Evolutionary conservation across 305 asterid species (phyloP).

Genomic region (Fraxinus albicans): DNA sequence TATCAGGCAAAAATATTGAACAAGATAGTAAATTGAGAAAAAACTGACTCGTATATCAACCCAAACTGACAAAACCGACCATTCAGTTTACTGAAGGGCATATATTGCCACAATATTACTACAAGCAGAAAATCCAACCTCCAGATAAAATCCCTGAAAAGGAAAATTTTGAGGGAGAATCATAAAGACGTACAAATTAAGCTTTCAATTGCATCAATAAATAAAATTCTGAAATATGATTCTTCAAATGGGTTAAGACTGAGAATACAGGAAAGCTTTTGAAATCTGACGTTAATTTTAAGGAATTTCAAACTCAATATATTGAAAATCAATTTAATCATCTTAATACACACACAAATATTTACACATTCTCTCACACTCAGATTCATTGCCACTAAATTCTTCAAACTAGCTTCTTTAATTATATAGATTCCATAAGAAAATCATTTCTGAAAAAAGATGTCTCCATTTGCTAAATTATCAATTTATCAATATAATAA

Average conservation of each 20-base stretch:
- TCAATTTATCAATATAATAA: not conserved
- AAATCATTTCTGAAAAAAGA: not conserved
- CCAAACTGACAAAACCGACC: not conserved
- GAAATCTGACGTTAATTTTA: slow-evolving; percentile 27
- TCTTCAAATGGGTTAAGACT: not conserved
- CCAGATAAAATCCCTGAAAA: slow-evolving; percentile 39
- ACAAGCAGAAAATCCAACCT: slow-evolving; percentile 32
- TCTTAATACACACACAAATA: slow-evolving; percentile 19
- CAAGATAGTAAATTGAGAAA: slow-evolving; percentile 11
- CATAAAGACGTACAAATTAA: slow-evolving; percentile 7
- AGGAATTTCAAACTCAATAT: slow-evolving; percentile 42
- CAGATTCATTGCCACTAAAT: not conserved
- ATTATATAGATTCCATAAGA: not conserved
- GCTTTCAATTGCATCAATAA: not conserved
- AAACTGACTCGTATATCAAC: slow-evolving; percentile 1
- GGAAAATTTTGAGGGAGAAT: slow-evolving; percentile 17
- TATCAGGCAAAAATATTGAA: slow-evolving; percentile 7
- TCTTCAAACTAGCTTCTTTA: not conserved
- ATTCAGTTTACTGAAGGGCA: not conserved
- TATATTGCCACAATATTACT: not conserved
- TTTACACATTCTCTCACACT: not conserved
- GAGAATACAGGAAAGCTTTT: not conserved
- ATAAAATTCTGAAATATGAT: not conserved
- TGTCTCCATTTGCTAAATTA: not conserved
- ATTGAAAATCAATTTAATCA: slow-evolving; percentile 42